phyloP scores from a whole-genome alignment of 2,329 filamentous ascomycete species.

The Colletotrichum costaricense region DNA sequence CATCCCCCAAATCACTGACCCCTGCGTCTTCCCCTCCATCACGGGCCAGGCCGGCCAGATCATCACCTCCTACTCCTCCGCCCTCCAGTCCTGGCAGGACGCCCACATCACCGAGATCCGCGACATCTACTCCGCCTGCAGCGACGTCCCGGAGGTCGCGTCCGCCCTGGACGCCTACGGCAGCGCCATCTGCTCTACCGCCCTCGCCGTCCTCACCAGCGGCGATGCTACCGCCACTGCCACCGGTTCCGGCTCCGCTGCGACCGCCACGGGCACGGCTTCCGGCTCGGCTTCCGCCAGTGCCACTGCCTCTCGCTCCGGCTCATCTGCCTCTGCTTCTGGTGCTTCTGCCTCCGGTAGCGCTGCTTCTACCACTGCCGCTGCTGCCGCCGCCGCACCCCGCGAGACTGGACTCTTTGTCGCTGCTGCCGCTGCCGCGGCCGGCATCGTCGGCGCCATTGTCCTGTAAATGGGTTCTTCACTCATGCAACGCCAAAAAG shows the following conservation, averaged over 20 bases:
- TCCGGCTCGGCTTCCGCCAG: background rate
- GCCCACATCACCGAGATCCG: slow-evolving; percentile 37
- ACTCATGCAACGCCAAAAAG: background rate
- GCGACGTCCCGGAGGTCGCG: slow-evolving; percentile 39
- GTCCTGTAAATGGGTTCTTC: background rate
- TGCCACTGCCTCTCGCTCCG: background rate
- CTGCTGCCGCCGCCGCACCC: slow-evolving; percentile 2
- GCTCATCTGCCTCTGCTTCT: background rate
- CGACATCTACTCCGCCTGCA: slow-evolving; percentile 40
- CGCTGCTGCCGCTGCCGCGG: slow-evolving; percentile 24
- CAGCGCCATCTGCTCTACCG: slow-evolving; percentile 19
- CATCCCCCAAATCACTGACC: slow-evolving; percentile 36
- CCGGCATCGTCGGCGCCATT: slow-evolving; percentile 19
- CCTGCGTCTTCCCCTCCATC: slow-evolving; percentile 41
- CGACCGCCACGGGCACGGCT: background rate
- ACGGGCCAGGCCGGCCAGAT: slow-evolving; percentile 41
- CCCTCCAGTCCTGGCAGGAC: slow-evolving; percentile 41
- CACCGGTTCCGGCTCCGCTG: background rate
- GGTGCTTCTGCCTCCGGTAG: background rate
- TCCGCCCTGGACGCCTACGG: background rate
- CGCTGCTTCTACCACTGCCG: slow-evolving; percentile 8
- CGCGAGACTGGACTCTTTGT: slow-evolving; percentile 31
- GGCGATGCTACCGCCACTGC: background rate
- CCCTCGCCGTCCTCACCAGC: background rate
- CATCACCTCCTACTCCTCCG: slow-evolving; percentile 39